Conservation (phyloP, 768 basidiomycete species). For the Suillus subalutaceus region DNA sequence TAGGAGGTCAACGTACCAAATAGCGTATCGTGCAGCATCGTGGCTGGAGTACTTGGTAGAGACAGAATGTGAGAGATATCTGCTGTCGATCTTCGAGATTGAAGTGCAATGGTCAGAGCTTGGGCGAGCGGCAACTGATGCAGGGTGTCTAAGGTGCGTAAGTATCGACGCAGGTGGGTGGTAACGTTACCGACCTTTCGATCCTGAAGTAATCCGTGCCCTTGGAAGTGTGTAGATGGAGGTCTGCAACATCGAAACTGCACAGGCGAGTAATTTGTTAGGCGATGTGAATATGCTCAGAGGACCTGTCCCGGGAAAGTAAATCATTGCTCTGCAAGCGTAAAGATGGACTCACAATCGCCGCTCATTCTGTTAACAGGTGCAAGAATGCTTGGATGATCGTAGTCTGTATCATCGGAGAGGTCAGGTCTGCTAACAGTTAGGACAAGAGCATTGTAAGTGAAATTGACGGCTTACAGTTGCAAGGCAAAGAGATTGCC, state of each 20-base stretch:
- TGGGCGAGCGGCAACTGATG: slow-evolving; percentile 28
- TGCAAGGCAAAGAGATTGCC: slow-evolving; percentile 55
- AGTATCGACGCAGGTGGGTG: slow-evolving; percentile 14
- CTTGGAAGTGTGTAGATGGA: slow-evolving; percentile 50
- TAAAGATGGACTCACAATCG: slow-evolving; percentile 46
- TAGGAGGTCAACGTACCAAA: slow-evolving; percentile 48
- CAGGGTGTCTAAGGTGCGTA: slow-evolving; percentile 32
- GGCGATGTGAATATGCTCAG: slow-evolving; percentile 58
- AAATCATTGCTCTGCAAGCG: background rate
- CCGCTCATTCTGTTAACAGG: slow-evolving; percentile 44
- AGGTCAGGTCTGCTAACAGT: slow-evolving; percentile 51
- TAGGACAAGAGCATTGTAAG: background rate
- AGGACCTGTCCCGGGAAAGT: slow-evolving; percentile 49
- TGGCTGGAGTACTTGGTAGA: slow-evolving; percentile 39
- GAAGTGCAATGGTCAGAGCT: slow-evolving; percentile 44
- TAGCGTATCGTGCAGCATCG: slow-evolving; percentile 50
- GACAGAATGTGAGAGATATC: slow-evolving; percentile 65
- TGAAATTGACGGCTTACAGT: slow-evolving; percentile 42
- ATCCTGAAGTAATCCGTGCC: slow-evolving; percentile 19
- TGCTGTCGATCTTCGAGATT: slow-evolving; percentile 52
- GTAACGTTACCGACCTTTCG: slow-evolving; percentile 21
- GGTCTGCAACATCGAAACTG: slow-evolving; percentile 47
- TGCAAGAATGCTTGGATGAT: slow-evolving; percentile 48
- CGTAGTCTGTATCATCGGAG: slow-evolving; percentile 53
- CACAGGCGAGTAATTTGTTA: slow-evolving; percentile 59